Base-by-base conservation (phyloP, 371 early-diverging fungal genomes). In the Circinella minor region DNA sequence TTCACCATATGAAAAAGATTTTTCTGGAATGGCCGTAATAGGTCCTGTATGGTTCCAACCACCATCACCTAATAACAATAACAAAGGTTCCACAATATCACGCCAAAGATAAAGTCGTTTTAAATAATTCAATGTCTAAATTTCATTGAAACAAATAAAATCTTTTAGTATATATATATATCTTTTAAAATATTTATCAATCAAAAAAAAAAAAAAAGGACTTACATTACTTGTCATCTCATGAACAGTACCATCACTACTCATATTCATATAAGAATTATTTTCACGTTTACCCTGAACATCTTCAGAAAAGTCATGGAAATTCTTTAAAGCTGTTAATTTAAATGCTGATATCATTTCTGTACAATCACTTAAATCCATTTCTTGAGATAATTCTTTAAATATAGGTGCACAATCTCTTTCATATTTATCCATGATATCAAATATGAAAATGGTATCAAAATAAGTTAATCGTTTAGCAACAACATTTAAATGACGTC, bases 231-330 rank as follows among this genome's bases (percentile, higher is more conserved):
- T 92, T 0, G 94, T 92, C 69, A 93, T 76, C 74, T 96, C 95
- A 72, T 94, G 92, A 3, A 96, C 94, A 36, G 94, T 94, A 69
- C 94, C 96, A 76, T 96, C 96, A 36, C 77, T 83, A 49, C 93
- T 90, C 60, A 94, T 80, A 15, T 82, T 83, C 36, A 80, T 76
- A 36, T 78, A 81, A 38, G 74, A 69, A 54, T 74, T 74, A 0
- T 76, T 75, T 39, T 83, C 80, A 27, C 74, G 65, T 70, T 73
- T 76, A 14, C 79, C 83, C 36, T 82, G 72, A 18, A 92, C 81
- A 61, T 93, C 94, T n/a, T 90, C 91, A 72, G 89, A 80, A 71
- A 93, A 91, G 11, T 92, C 92, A 61, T 86, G 85, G 68, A 94
- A 90, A 18, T 84, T 90, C 48, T 80, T 79, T 51, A 92, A 74